A percentile compares a stretch with the other conserved stretches of the same genome.
phyloP scores from a whole-genome alignment of 441 rosid species.

The Erysimum pusillum region DNA sequence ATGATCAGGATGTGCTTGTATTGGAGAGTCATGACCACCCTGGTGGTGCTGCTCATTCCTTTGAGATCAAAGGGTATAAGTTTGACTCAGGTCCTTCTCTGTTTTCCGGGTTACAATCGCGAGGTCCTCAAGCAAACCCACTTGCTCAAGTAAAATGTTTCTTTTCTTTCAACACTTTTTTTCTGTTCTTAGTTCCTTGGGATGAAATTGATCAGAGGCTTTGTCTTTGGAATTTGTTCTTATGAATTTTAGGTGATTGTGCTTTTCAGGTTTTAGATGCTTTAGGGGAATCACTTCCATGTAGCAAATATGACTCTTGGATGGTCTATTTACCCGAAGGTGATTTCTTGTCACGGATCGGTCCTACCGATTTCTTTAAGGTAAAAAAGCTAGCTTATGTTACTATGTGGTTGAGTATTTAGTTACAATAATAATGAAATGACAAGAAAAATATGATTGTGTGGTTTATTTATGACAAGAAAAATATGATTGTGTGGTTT shows the following conservation, averaged over 20 bases:
- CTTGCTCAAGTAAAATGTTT: conserved; percentile 77
- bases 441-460: neutral
- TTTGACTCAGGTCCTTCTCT: conserved; percentile 95
- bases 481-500: too few relatives aligned
- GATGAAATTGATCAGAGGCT: neutral
- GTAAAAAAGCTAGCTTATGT: conserved; percentile 45
- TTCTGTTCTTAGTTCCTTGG: neutral
- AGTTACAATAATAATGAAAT: neutral
- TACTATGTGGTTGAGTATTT: neutral
- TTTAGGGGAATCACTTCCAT: conserved; percentile 84
- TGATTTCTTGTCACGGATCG: conserved; percentile 89
- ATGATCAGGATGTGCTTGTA: conserved; percentile 78
- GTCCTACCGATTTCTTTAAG: conserved; percentile 93
- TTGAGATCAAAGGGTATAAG: conserved; percentile 77
- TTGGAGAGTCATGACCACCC: conserved; percentile 91
- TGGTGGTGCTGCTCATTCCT: conserved; percentile 90
- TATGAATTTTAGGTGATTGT: conserved; percentile 19
- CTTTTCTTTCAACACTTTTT: neutral
- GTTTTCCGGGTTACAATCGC: conserved; percentile 88
- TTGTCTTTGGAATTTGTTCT: conserved; percentile 9
- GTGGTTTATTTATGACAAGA: too few relatives aligned
- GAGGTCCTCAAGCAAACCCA: conserved; percentile 93
- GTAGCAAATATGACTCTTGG: conserved; percentile 90
- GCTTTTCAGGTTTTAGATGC: conserved; percentile 84
- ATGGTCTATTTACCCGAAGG: conserved; percentile 95